Percentiles rank a stretch among this genome's conserved stretches.
phyloP scores from a whole-genome alignment of 352 stramenopile genomes.

The Globisporangium lucens region DNA sequence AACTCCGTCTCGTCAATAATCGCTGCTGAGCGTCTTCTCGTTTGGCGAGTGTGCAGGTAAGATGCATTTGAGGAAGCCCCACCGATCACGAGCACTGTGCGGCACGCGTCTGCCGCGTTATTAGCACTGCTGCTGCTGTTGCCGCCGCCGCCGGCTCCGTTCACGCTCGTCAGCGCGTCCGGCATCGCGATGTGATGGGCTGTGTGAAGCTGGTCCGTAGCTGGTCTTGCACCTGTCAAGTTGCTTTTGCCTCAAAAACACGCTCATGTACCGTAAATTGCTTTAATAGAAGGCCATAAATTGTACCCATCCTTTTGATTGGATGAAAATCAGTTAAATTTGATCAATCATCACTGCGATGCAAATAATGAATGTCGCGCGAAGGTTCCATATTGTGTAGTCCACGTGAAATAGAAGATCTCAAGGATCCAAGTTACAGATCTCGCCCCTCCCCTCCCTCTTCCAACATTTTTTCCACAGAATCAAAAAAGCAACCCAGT shows the following conservation, averaged over 20 bases:
- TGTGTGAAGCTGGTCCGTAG: neutral
- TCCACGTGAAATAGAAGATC: conserved; percentile 37
- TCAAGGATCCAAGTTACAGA: conserved; percentile 17
- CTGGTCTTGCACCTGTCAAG: neutral
- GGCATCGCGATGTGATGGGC: conserved; percentile 5
- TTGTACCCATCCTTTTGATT: neutral
- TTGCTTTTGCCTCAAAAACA: neutral
- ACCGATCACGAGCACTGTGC: conserved; percentile 73
- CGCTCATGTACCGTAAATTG: neutral
- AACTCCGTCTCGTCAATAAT: neutral
- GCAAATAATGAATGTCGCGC: neutral
- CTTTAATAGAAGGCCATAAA: neutral
- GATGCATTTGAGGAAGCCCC: neutral
- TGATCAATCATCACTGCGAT: neutral
- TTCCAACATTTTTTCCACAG: neutral
- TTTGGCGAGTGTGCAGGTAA: neutral
- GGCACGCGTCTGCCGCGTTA: conserved; percentile 23
- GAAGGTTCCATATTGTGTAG: conserved; percentile 9
- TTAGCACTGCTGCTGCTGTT: neutral
- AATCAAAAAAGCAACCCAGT: neutral
- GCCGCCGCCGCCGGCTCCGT: neutral
- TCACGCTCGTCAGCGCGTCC: conserved; percentile 3
- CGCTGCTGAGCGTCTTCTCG: neutral
- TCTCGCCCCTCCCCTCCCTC: conserved; percentile 10
- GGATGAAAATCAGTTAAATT: neutral